Evolutionary conservation across 2,329 filamentous ascomycete species (phyloP).

Genomic region (Colletotrichum euphorbiae): DNA sequence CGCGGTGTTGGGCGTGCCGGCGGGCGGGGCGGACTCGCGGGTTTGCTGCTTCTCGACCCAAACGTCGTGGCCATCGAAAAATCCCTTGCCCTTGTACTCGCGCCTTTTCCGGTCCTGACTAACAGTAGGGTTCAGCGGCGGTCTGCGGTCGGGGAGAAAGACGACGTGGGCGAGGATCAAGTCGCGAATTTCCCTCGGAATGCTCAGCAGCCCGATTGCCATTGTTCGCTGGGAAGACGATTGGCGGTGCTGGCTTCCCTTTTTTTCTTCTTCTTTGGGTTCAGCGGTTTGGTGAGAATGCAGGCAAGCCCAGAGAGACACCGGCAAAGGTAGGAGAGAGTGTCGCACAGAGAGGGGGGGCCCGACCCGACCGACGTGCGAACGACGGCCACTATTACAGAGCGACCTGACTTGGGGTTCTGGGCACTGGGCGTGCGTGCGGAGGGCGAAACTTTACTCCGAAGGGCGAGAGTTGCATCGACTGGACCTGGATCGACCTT

Average conservation of each 20-base stretch:
- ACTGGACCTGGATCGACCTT: constrained; percentile 4
- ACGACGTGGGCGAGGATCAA: constrained; percentile 38
- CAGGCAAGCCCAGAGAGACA: constrained; percentile 6
- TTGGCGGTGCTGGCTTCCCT: neutral
- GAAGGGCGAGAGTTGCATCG: neutral
- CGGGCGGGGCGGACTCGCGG: constrained; percentile 14
- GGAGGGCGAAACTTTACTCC: constrained; percentile 21
- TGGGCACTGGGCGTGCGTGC: constrained; percentile 4
- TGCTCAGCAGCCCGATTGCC: constrained; percentile 35
- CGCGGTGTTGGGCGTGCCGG: constrained; percentile 34
- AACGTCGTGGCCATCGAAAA: constrained; percentile 40
- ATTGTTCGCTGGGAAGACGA: constrained; percentile 18
- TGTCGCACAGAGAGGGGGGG: constrained; percentile 18
- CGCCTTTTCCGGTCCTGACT: constrained; percentile 39
- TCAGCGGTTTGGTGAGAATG: constrained; percentile 6
- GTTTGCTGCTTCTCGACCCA: constrained; percentile 33
- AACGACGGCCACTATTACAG: constrained; percentile 14
- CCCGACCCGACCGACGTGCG: constrained; percentile 13
- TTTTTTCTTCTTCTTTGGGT: neutral
- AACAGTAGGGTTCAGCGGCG: constrained; percentile 27
- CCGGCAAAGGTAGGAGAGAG: constrained; percentile 4
- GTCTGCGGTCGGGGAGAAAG: constrained; percentile 33
- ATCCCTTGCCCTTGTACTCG: constrained; percentile 38
- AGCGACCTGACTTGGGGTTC: constrained; percentile 2
- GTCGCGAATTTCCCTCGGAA: constrained; percentile 40